Conservation (phyloP, 2,329 filamentous ascomycete genomes). For the Davidsoniella neocaledoniae region DNA sequence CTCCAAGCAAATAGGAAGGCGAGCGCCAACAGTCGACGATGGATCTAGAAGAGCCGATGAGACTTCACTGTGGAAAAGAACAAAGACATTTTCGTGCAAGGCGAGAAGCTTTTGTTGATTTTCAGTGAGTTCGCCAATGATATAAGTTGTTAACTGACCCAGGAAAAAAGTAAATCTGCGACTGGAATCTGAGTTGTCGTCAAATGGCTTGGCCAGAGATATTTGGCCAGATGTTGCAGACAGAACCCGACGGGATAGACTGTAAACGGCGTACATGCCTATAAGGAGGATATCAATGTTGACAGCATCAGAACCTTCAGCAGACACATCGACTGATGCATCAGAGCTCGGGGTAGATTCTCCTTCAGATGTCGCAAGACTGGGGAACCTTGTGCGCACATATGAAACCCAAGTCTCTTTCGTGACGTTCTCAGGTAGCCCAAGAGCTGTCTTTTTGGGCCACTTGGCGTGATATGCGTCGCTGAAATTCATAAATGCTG, state of each 20-base stretch:
- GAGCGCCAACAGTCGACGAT: neutral
- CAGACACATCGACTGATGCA: neutral
- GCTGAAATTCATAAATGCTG: slow-evolving; percentile 22
- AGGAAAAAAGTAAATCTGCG: slow-evolving; percentile 10
- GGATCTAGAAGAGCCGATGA: slow-evolving; percentile 1
- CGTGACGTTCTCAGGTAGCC: slow-evolving; percentile 13
- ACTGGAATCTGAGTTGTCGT: slow-evolving; percentile 8
- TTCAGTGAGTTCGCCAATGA: slow-evolving; percentile 23
- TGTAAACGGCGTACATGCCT: slow-evolving; percentile 8
- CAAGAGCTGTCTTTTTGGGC: slow-evolving; percentile 9
- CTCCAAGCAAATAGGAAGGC: slow-evolving; percentile 1
- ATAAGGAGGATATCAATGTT: slow-evolving; percentile 7
- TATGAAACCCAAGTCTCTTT: slow-evolving; percentile 17
- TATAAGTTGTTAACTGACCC: slow-evolving; percentile 20
- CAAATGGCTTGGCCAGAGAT: slow-evolving; percentile 1
- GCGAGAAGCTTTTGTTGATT: slow-evolving; percentile 21
- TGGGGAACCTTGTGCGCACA: slow-evolving; percentile 18
- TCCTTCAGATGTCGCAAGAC: slow-evolving; percentile 15
- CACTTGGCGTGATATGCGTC: slow-evolving; percentile 23
- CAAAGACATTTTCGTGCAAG: slow-evolving; percentile 21
- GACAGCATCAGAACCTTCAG: neutral
- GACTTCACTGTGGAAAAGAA: slow-evolving; percentile 20
- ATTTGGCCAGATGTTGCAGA: neutral
- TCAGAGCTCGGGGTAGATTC: neutral
- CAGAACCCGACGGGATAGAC: slow-evolving; percentile 4